Evolutionary conservation across 495 filamentous ascomycete genomes (phyloP).

Genomic region (Aspergillus olivimuriae): DNA sequence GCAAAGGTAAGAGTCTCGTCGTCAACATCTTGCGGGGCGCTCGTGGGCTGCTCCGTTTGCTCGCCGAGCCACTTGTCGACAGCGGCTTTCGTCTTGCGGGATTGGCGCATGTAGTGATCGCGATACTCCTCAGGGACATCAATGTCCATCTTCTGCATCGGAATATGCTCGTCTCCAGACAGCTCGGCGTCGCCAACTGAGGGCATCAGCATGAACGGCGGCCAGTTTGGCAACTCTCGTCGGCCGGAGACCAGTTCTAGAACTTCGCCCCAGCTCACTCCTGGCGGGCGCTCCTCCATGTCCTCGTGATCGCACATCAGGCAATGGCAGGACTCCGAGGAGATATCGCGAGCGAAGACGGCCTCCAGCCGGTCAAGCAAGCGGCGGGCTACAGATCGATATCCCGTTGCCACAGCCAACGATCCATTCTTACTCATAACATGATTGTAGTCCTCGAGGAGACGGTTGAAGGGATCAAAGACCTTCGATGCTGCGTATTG

Average conservation of each 20-base stretch:
- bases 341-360: constrained; percentile 88
- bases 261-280: constrained; percentile 95
- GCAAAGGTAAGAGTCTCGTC: constrained; percentile 90
- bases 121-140: constrained; percentile 88
- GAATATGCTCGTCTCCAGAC: constrained; percentile 44
- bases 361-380: constrained; percentile 88
- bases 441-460: constrained; percentile 77
- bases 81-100: constrained; percentile 72
- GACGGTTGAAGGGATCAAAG: constrained; percentile 70
- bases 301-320: constrained; percentile 66
- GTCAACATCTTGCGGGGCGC: constrained; percentile 77
- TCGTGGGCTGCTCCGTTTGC: constrained; percentile 63
- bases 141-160: constrained; percentile 79
- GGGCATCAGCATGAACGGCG: constrained; percentile 66
- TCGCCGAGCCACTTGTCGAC: constrained; percentile 82
- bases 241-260: constrained; percentile 87
- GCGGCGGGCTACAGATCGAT: constrained; percentile 86
- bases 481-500: constrained; percentile 50
- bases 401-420: constrained; percentile 91
- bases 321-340: constrained; percentile 71
- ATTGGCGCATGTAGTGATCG: constrained; percentile 82
- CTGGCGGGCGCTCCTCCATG: constrained; percentile 48
- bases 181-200: constrained; percentile 49
- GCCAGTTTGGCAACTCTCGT: constrained; percentile 78
- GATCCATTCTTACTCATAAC: constrained; percentile 81